Base-by-base conservation (phyloP, 1,284 basidiomycete genomes). In the Irpex lacteus region DNA sequence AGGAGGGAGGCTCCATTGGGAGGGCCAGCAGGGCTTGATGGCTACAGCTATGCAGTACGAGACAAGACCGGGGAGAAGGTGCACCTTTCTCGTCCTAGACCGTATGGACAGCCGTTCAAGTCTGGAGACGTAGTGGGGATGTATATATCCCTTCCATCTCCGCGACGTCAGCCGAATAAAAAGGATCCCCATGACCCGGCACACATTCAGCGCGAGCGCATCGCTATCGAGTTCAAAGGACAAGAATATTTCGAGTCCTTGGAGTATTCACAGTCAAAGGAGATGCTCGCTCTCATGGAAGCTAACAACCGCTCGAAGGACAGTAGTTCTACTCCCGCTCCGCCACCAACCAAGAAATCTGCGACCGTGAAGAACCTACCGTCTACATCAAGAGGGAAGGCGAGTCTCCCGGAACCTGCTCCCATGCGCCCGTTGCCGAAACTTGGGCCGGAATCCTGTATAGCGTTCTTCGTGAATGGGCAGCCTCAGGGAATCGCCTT, bases 201-300 rank as follows among this genome's bases (percentile, higher is more conserved):
- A 1, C 87, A 88, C 69, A 78, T 96, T 65, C 87, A 89, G 69
- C 87, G 96, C 60, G 92, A 94, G 74, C 90, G 96, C 60, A 91
- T 96, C 62, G 88, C 96, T 1, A 97, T 99, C 73, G 91, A 94
- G 63, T 95, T 95, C 80, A 96, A 96, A 76, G 94, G 93, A n/a
- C 95, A 97, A 76, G 89, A 95, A 67, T 97, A 98, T 75, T 98
- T 98, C 75, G 98, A 99, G 77, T 90, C 89, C 67, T 83, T 95
- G 68, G 97, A 99, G 76, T 98, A 98, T 74, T 79, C 89, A 1
- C 87, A 89, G 63, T 88, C 85, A n/a, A 97, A 96, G 74, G 98
- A 99, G 79, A 99, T 99, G 98, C 84, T 87, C 32, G 82, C 87
- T 36, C 85, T 96, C 66, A 88, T 95, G 81, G 92, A 94, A 66